Base-by-base conservation (phyloP, 768 basidiomycete genomes). In the Hypholoma fasciculare region DNA sequence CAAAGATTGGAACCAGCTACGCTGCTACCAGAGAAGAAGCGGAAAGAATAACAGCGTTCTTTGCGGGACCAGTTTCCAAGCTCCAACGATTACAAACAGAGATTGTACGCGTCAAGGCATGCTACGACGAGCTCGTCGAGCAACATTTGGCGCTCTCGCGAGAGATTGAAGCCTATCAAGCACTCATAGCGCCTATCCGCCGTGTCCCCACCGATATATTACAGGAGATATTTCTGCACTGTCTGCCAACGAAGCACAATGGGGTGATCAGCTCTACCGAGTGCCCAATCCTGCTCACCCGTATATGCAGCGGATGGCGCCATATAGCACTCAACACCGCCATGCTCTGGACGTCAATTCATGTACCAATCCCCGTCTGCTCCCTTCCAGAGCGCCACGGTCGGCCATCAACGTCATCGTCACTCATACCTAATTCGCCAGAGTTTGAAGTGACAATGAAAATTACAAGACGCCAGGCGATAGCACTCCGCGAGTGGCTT, bases 131-230 rank as follows among this genome's bases (percentile, higher is more conserved):
- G 13, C 37, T 56, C 26, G 19, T n/a, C 14, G n/a, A 42, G 26
- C 19, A 56, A 26, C 48, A 42, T 19, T 16, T 6, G 13, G 20
- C 17, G 12, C n/a, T 49, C 2, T 14, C 16, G 20, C 55, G 23
- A 26, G 12, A 23, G 23, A 30, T 56, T n/a, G 55, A 23, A 7
- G 48, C 26, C 20, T n/a, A 56, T n/a, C 47, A 47, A 1, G 48
- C 50, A 7, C 44, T 56, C 20, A 50, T 52, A n/a, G 27, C 63
- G 2, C 63, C 58, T 20, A 55, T 63, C 30, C 55, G 61, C 27
- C 54, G 56, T 12, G 46, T 68, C 26, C 62, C 64, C 4, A 58
- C 50, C 12, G 65, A 68, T 36, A 58, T 66, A 19, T 56, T 68
- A 13, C 62, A 59, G 16, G 62, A 62, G 37, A 63, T 68, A 27